Evolutionary conservation across 306 rosid species (phyloP), one percentile per base, ranked within the genome.

Genomic region (Gastrolobium bilobum): DNA sequence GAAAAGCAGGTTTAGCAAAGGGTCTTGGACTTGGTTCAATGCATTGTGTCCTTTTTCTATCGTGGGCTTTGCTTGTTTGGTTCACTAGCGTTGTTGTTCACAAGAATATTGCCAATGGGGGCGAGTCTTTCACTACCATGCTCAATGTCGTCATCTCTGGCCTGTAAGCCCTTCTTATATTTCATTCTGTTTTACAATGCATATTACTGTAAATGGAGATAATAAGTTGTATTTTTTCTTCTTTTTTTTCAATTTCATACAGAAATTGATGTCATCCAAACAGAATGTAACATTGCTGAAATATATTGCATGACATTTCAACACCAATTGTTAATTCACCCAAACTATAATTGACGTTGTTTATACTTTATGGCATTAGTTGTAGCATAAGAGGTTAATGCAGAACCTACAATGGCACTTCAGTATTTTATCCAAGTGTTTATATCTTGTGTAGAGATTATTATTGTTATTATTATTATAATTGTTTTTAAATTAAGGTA

Each of bases 61-160:
- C 99, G 8, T 93, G 96, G 93, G 76, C 99, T 7, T 76, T 95
- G 89, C 96, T 95, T 43, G 91, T 93, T 61, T 92, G 99, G 97
- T 95, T 80, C 89, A 93, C 94, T 30, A 95, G 99, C 75, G 4
- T 95, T 64, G 88, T 93, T 76, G 99, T 95, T 79, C 99, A 95
- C 86, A 95, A 92, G 89, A 71, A 82, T 7, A 91, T 95, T 26
- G 90, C 98, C 74, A 87, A 93, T 84, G 98, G 99, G 0, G 99
- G 99, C 37, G 97, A 95, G 20, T 91, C 99, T 59, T 95, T 95
- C 91, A 92, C 97, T 34, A 95, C 99, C 81, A 92, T 95, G 99
- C 97, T 95, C 79, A 95, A 95, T 65, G 99, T 95, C 57, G 99
- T 95, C 1, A 92, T 95, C 78, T 85, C 99, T 79, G 99, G 99